Base-by-base conservation (phyloP, 225 moss, liverwort and hornwort species). In the Ulota crispa region DNA sequence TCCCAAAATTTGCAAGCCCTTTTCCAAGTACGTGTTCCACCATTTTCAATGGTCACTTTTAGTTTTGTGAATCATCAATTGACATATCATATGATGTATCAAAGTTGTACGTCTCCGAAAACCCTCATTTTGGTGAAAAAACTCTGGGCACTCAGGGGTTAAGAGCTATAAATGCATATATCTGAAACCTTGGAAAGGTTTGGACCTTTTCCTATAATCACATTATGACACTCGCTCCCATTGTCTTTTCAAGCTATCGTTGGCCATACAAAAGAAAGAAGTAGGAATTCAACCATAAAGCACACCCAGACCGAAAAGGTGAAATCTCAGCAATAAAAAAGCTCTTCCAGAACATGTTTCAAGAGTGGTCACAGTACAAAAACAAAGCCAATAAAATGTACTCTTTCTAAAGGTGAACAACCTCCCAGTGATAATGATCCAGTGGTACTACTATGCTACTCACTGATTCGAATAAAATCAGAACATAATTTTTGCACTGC, bases 401-500 rank as follows among this genome's bases (percentile, higher is more conserved):
- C 50, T 76, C 84, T 34, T 52, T 79, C 41, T 54, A 54, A 63
- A 75, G 41, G 52, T 69, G 50, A 36, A 68, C 23, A 30, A 74
- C 31, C 23, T 74, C 34, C 79, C 73, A 27, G 75, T 80, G 62
- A 69, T 75, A 73, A 66, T 73, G 23, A 59, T 73, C 77, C 62
- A 65, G 78, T 70, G 63, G 63, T 52, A 78, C 32, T 43, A 72
- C 79, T 53, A 68, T 41, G 62, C 21, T 64, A 76, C 74, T 68
- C 68, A 68, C 75, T 79, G 73, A 74, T 67, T 50, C 19, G 37
- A 60, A 76, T 54, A 84, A 70, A 70, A 79, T 20, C 69, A 63
- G 8, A 53, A 80, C 69, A 80, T 62, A 54, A 34, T n/a, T 80
- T 63, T 70, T 76, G 75, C 75, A 75, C 69, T 70, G 55, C 75